A percentile compares a stretch with the other conserved stretches of the same genome.
These are phyloP conservation scores for Xerocomus potaroensis DNA, from an alignment of 768 basidiomycete species.

Conservation along the genomic window DNA sequence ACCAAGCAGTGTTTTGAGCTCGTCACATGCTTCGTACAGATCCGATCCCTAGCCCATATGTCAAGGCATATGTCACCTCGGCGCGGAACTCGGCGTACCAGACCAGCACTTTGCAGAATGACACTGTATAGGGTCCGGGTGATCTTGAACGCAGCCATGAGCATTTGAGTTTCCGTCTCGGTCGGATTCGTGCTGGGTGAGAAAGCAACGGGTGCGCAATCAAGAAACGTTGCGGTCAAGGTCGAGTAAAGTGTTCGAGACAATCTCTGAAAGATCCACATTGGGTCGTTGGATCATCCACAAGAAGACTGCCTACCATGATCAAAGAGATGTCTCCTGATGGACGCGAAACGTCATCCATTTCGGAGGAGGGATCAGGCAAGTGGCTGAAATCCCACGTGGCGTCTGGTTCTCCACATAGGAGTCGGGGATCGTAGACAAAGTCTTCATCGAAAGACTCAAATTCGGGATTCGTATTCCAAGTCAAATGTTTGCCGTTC, in stretches of 20 bases:
- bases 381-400: slow-evolving; percentile 36
- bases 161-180: slow-evolving; percentile 56
- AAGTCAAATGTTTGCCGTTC: slow-evolving; percentile 19
- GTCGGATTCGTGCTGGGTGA: slow-evolving; percentile 56
- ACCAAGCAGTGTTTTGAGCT: slow-evolving; percentile 56
- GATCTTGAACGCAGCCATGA: slow-evolving; percentile 56
- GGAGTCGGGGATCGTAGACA: slow-evolving; percentile 20
- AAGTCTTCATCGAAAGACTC: slow-evolving; percentile 31
- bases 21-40: slow-evolving; percentile 34
- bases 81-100: slow-evolving; percentile 20
- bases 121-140: slow-evolving; percentile 55
- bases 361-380: slow-evolving; percentile 18
- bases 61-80: slow-evolving; percentile 1
- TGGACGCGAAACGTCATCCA: slow-evolving; percentile 12
- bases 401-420: slow-evolving; percentile 9
- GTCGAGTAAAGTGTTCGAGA: slow-evolving; percentile 73
- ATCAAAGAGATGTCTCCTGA: slow-evolving; percentile 20
- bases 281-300: slow-evolving; percentile 12
- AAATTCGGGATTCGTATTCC: slow-evolving; percentile 23
- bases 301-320: slow-evolving; percentile 21
- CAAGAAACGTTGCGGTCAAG: slow-evolving; percentile 79
- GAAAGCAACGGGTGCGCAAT: slow-evolving; percentile 81
- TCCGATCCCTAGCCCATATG: slow-evolving; percentile 22
- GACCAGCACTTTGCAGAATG: slow-evolving; percentile 45
- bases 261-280: slow-evolving; percentile 47